A percentile compares a stretch with the other conserved stretches of the same genome.
Conservation (phyloP, 352 stramenopile species). For the Peronospora farinosa region DNA sequence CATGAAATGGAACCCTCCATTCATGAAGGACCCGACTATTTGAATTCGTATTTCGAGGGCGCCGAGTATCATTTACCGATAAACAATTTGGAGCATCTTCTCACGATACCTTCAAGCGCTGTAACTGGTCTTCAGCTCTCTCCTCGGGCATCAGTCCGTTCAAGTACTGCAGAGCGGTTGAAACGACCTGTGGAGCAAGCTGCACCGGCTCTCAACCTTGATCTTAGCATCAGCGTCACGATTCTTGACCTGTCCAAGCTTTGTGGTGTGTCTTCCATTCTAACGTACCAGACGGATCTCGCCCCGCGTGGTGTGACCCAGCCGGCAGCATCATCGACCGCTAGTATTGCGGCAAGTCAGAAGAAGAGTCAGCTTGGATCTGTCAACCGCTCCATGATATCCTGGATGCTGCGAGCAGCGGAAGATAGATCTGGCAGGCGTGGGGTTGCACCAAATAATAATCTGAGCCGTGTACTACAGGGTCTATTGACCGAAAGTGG, state of each 20-base stretch:
- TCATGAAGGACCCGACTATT: slow-evolving; percentile 63
- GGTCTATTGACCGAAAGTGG: slow-evolving; percentile 27
- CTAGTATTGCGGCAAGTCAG: slow-evolving; percentile 6
- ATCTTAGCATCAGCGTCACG: slow-evolving; percentile 65
- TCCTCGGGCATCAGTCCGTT: slow-evolving; percentile 37
- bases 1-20: slow-evolving; percentile 46
- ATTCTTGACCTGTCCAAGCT: slow-evolving; percentile 69
- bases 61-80: slow-evolving; percentile 62
- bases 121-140: slow-evolving; percentile 38
- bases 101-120: slow-evolving; percentile 41
- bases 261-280: slow-evolving; percentile 63
- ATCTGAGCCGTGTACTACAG: slow-evolving; percentile 42
- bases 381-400: slow-evolving; percentile 46
- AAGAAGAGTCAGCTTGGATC: slow-evolving; percentile 21
- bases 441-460: slow-evolving; percentile 25
- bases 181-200: slow-evolving; percentile 46
- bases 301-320: slow-evolving; percentile 14
- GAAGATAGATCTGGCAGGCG: slow-evolving; percentile 29
- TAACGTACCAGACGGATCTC: slow-evolving; percentile 59
- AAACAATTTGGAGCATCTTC: slow-evolving; percentile 62
- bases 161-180: slow-evolving; percentile 24
- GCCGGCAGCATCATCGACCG: slow-evolving; percentile 10
- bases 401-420: slow-evolving; percentile 48
- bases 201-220: slow-evolving; percentile 43
- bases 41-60: slow-evolving; percentile 65